Base-by-base conservation (phyloP, 345 rosid species). In the Populus ilicifolia region DNA sequence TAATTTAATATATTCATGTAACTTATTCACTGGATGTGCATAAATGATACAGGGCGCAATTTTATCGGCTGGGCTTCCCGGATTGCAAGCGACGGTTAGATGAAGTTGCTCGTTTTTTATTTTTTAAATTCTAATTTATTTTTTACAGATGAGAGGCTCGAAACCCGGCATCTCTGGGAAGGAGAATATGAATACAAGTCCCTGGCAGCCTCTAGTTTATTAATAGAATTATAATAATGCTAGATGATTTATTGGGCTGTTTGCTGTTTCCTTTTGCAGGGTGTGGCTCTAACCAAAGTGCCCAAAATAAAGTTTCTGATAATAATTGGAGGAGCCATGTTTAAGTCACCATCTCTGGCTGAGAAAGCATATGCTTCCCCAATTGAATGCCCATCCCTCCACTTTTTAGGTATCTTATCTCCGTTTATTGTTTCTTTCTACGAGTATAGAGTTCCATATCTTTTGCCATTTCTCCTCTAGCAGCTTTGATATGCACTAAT, bases 281-380 rank as follows among this genome's bases (percentile, higher is more conserved):
- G 92, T 11, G 70, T 85, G 84, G 94, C 90, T 75, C 86, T 95
- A 5, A 91, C 88, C 9, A 89, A 86, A 84, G 98, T 90, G 8
- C 87, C 91, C 8, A 86, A 87, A 84, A 85, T 95, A 72, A 89
- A 91, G 84, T 86, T 61, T 72, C 23, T 93, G 63, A 81, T 95
- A 2, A 90, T 95, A 44, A 81, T 95, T 23, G 98, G 97, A 33
- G 99, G 99, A 27, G 99, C 89, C 13, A 89, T 64, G 84, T 86
- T 95, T 36, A 87, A 5, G 80, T 69, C 86, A 0, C 80, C 84
- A 17, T 83, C 87, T 25, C 77, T 93, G 79, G 89, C 86, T 0
- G 88, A 89, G 64, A 75, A 84, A 3, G 96, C 98, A 8, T 93
- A 93, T 69, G 48, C 88, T 12, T 84, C 90, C 68, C 90, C 90